Percentiles rank a stretch among this genome's conserved stretches.
Conservation (phyloP, 768 basidiomycete genomes). For the Auriscalpium vulgare region DNA sequence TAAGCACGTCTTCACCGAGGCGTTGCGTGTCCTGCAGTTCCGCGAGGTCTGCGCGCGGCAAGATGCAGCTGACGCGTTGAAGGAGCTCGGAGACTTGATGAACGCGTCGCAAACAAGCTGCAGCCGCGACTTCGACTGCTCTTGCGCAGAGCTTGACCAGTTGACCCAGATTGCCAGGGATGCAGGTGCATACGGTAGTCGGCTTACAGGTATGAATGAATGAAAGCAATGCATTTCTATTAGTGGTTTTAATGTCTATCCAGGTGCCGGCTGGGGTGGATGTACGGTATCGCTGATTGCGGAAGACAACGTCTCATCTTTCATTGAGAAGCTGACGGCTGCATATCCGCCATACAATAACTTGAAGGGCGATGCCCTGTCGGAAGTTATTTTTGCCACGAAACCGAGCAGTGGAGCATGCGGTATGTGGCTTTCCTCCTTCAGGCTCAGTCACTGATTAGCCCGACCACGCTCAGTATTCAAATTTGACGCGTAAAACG, state of each 20-base stretch:
- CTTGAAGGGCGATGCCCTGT: conserved; percentile 49
- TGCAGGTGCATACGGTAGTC: conserved; percentile 72
- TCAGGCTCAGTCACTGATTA: too few relatives aligned
- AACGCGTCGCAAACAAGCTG: conserved; percentile 73
- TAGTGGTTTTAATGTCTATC: not conserved
- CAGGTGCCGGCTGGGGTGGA: conserved; percentile 89
- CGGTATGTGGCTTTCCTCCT: conserved; percentile 37
- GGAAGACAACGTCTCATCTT: conserved; percentile 49
- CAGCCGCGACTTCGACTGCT: conserved; percentile 63
- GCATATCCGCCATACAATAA: conserved; percentile 57
- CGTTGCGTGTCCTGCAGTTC: conserved; percentile 73
- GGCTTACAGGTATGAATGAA: conserved; percentile 81
- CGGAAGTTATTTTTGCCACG: conserved; percentile 74
- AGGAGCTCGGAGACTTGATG: conserved; percentile 63
- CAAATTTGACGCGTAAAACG: too few relatives aligned
- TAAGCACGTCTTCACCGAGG: conserved; percentile 76
- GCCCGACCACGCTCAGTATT: too few relatives aligned
- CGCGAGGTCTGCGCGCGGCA: conserved; percentile 44
- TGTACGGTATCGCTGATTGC: conserved; percentile 79
- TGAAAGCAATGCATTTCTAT: conserved; percentile 10
- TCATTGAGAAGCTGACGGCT: conserved; percentile 54
- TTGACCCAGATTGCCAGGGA: conserved; percentile 54
- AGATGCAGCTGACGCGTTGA: conserved; percentile 25
- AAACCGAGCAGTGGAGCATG: conserved; percentile 78
- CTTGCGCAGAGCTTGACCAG: conserved; percentile 70